Evolutionary conservation across 1,139 yeast genomes (phyloP).

Genomic region (Meyerozyma elateridarum): DNA sequence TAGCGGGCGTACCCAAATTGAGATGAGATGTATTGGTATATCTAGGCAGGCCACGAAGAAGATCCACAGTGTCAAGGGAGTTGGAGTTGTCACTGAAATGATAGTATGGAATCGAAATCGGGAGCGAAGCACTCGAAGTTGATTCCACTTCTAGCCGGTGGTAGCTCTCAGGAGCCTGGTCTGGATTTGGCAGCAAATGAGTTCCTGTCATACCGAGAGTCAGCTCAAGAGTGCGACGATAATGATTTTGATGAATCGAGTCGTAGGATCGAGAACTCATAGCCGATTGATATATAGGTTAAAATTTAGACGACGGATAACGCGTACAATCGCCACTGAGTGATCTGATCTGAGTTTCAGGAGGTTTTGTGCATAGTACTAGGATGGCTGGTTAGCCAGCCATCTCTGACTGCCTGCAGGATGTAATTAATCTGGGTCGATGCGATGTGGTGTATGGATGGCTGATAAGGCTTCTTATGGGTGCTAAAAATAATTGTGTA

Average conservation of each 20-base stretch:
- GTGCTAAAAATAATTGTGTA: too few relatives aligned
- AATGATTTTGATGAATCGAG: neutral
- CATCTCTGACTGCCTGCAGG: too few relatives aligned
- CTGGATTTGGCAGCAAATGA: neutral
- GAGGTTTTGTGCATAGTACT: slow-evolving; percentile 1
- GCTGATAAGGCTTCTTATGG: too few relatives aligned
- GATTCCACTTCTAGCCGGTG: slow-evolving; percentile 29
- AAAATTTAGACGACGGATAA: neutral
- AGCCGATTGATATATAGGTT: too few relatives aligned
- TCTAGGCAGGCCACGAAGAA: slow-evolving; percentile 16
- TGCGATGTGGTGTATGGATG: too few relatives aligned
- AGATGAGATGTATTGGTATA: slow-evolving; percentile 25
- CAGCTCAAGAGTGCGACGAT: slow-evolving; percentile 1
- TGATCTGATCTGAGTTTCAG: slow-evolving; percentile 1
- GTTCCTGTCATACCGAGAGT: slow-evolving; percentile 2
- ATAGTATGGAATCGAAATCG: slow-evolving; percentile 32
- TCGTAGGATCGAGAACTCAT: too few relatives aligned
- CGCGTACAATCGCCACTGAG: neutral
- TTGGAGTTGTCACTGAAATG: slow-evolving; percentile 23
- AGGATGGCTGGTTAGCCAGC: slow-evolving; percentile 2
- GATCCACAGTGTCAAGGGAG: slow-evolving; percentile 30
- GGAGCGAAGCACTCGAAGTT: slow-evolving; percentile 27
- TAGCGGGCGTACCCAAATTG: slow-evolving; percentile 7
- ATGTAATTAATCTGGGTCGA: too few relatives aligned
- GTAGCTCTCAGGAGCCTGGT: slow-evolving; percentile 11